Evolutionary conservation across 805 yeast species (phyloP).

Genomic region (Kazachstania africana): DNA sequence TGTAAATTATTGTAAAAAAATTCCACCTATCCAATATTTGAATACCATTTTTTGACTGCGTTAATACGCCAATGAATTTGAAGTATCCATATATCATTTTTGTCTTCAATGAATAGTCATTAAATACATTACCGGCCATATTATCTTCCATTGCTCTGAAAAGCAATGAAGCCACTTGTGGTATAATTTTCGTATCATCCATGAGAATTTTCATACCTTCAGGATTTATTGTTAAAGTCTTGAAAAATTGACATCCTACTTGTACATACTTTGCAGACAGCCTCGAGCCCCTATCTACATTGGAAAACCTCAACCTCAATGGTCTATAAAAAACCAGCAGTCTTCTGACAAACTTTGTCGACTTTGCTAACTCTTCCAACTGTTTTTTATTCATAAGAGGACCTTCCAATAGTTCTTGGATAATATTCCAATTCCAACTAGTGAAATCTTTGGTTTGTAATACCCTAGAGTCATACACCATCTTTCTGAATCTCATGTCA

Average conservation of each 20-base stretch:
- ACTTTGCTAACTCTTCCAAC: constrained; percentile 64
- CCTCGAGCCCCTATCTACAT: constrained; percentile 35
- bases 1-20: constrained; percentile 68
- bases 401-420: constrained; percentile 66
- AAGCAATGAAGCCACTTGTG: constrained; percentile 81
- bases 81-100: constrained; percentile 72
- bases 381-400: constrained; percentile 64
- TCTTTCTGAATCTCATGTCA: constrained; percentile 53
- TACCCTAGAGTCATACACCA: constrained; percentile 60
- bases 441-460: constrained; percentile 65
- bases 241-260: constrained; percentile 68
- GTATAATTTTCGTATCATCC: constrained; percentile 59
- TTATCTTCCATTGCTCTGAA: constrained; percentile 31
- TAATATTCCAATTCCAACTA: constrained; percentile 79
- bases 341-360: constrained; percentile 79
- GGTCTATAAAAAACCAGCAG: constrained; percentile 83
- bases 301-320: constrained; percentile 69
- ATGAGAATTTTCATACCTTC: constrained; percentile 58
- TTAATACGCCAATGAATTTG: constrained; percentile 62
- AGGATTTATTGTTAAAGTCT: constrained; percentile 45
- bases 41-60: constrained; percentile 50
- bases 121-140: constrained; percentile 55
- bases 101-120: constrained; percentile 42
- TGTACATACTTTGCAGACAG: constrained; percentile 45
- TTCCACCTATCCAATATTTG: constrained; percentile 71